phyloP scores from a whole-genome alignment of 1,139 yeast species.

The Pichia cactophila region DNA sequence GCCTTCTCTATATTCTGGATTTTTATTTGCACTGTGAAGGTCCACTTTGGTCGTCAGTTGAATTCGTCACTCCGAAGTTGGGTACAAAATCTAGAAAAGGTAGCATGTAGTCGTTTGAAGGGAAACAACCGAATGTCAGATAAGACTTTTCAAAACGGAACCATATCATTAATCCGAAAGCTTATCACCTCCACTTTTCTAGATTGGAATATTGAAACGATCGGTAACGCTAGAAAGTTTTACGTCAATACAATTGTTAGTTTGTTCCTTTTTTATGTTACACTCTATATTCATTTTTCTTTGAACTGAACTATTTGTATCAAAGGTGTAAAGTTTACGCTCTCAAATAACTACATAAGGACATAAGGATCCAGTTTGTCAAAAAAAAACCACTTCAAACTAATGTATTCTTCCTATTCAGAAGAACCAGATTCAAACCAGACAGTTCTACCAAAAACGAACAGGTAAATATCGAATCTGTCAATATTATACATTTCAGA shows the following conservation, averaged over 20 bases:
- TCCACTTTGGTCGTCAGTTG: slow-evolving; percentile 6
- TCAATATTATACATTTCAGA: slow-evolving; percentile 15
- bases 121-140: too few species aligned
- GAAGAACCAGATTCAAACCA: slow-evolving; percentile 16
- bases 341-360: too few species aligned
- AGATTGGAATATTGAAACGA: slow-evolving; percentile 14
- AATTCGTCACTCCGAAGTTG: slow-evolving; percentile 1
- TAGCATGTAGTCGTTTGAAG: too few species aligned
- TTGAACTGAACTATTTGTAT: slow-evolving; percentile 5
- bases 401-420: slow-evolving; percentile 2
- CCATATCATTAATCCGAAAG: background rate
- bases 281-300: slow-evolving; percentile 8
- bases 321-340: too few species aligned
- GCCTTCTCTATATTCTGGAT: slow-evolving; percentile 16
- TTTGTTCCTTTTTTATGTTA: background rate
- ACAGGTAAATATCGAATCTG: slow-evolving; percentile 20
- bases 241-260: slow-evolving; percentile 2
- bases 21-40: slow-evolving; percentile 12
- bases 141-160: background rate
- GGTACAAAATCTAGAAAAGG: background rate
- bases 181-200: background rate
- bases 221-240: slow-evolving; percentile 5
- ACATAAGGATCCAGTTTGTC: too few species aligned
- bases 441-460: slow-evolving; percentile 21
- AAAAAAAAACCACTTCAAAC: slow-evolving; percentile 1